Percentiles rank a stretch among this genome's conserved stretches.
phyloP scores from a whole-genome alignment of 257 asterid genomes.

The Anisodus acutangulus region DNA sequence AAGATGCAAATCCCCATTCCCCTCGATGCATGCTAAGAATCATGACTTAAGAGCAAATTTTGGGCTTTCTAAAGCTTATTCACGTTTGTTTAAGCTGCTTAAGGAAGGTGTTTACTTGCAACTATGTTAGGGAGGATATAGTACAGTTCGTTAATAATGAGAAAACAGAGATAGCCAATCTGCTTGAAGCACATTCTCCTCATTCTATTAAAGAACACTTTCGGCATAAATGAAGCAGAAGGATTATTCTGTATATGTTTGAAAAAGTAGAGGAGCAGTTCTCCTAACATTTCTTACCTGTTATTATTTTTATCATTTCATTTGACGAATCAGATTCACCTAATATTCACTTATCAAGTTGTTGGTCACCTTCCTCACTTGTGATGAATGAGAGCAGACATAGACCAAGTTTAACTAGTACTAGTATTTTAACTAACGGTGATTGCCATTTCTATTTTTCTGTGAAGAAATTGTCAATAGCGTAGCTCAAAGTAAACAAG shows the following conservation, averaged over 20 bases:
- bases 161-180: not conserved
- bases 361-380: conserved; percentile 22
- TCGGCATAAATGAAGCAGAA: not conserved
- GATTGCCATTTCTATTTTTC: not conserved
- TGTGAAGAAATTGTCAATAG: conserved; percentile 2
- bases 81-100: not conserved
- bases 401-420: not conserved
- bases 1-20: not conserved
- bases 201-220: not conserved
- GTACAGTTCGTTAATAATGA: not conserved
- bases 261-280: conserved; percentile 33
- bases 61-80: not conserved
- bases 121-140: not conserved
- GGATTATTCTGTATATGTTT: not conserved
- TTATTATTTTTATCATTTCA: not conserved
- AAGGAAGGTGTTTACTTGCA: not conserved
- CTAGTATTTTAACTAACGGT: not conserved
- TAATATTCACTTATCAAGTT: conserved; percentile 29
- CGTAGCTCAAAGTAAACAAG: not conserved
- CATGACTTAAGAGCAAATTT: not conserved
- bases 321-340: conserved; percentile 25
- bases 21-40: not conserved
- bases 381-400: not conserved
- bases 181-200: not conserved
- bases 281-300: conserved; percentile 29